A percentile compares a stretch with the other conserved stretches of the same genome.
Conservation (phyloP, 306 rosid species). For the Quercus wislizeni region DNA sequence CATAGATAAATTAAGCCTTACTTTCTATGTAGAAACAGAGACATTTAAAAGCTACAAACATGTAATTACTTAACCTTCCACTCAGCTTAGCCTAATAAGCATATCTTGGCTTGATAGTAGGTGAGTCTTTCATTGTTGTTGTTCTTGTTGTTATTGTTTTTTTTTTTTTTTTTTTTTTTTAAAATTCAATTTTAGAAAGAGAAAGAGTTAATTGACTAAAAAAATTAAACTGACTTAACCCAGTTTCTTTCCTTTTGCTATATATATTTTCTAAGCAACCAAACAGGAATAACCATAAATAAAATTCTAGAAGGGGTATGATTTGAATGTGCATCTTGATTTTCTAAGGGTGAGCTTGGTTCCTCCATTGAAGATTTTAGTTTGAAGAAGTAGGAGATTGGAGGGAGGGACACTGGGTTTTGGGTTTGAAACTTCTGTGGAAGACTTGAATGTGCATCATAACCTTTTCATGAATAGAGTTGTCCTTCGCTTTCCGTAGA, state of each 20-base stretch:
- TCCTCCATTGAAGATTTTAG: not conserved
- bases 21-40: not conserved
- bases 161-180: too few species aligned
- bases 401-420: not conserved
- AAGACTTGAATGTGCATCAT: too few species aligned
- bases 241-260: not conserved
- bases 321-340: not conserved
- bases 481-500: too few species aligned
- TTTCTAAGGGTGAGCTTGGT: constrained; percentile 8
- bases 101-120: too few species aligned
- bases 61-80: not conserved
- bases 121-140: too few species aligned
- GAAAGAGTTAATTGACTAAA: too few species aligned
- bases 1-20: not conserved
- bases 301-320: not conserved
- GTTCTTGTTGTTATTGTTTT: too few species aligned
- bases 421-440: too few species aligned
- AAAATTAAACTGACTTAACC: not conserved
- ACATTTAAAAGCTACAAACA: not conserved
- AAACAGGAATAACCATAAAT: not conserved
- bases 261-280: not conserved
- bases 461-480: too few species aligned
- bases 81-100: not conserved
- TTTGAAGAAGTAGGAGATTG: not conserved
- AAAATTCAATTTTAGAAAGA: too few species aligned